These are phyloP conservation scores for Fonsecaea monophora DNA, from an alignment of 2,329 filamentous ascomycete species.

Conservation along the genomic window DNA sequence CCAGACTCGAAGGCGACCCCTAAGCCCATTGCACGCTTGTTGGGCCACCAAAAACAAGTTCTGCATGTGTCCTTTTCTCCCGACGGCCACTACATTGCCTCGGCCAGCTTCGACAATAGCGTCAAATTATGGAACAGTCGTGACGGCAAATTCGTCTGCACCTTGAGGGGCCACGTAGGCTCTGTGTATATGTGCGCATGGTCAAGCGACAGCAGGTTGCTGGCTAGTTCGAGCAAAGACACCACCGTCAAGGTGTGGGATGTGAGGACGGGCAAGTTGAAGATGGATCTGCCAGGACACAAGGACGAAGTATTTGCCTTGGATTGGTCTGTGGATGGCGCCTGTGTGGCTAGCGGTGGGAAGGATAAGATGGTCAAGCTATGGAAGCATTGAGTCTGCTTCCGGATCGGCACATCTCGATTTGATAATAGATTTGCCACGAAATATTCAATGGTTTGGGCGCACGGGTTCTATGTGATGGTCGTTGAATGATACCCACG, in stretches of 20 bases:
- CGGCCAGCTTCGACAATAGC: conserved; percentile 90
- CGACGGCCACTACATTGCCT: conserved; percentile 85
- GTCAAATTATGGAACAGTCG: conserved; percentile 88
- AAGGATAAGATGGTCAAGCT: conserved; percentile 80
- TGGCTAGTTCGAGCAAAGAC: conserved; percentile 89
- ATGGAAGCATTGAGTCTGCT: conserved; percentile 62
- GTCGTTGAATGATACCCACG: conserved; percentile 9
- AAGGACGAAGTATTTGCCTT: conserved; percentile 92
- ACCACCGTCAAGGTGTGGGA: conserved; percentile 96
- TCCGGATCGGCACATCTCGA: neutral
- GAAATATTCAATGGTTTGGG: neutral
- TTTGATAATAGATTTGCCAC: neutral
- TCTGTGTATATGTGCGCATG: conserved; percentile 93
- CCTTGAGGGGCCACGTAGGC: conserved; percentile 85
- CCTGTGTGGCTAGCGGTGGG: conserved; percentile 86
- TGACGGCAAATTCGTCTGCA: conserved; percentile 83
- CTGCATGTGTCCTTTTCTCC: conserved; percentile 96
- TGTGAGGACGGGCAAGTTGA: conserved; percentile 80
- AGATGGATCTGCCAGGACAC: conserved; percentile 84
- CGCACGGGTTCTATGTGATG: neutral
- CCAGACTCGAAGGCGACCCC: conserved; percentile 58
- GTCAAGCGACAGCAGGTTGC: conserved; percentile 85
- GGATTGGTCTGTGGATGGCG: conserved; percentile 92
- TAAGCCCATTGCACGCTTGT: conserved; percentile 84
- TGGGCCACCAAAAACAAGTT: conserved; percentile 96